Evolutionary conservation across 331 rosid genomes (phyloP).

Genomic region (Pyrus hybrid): DNA sequence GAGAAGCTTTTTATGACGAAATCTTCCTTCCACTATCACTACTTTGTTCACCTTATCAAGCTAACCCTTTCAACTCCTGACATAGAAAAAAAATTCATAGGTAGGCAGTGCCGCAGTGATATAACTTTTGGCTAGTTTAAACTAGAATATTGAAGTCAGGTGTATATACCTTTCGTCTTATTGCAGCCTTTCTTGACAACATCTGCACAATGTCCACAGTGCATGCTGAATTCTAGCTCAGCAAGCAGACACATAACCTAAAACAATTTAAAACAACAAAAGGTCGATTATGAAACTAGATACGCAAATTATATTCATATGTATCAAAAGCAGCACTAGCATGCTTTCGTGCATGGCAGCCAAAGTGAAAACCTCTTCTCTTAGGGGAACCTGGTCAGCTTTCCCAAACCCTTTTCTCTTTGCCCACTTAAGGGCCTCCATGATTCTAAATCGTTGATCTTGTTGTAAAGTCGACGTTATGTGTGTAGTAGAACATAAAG

Average conservation of each 20-base stretch:
- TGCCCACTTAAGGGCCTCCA: not conserved
- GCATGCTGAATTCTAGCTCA: not conserved
- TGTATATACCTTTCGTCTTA: not conserved
- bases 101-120: not conserved
- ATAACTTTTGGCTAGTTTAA: not conserved
- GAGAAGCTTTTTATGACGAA: not conserved
- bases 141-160: not conserved
- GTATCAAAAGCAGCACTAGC: not conserved
- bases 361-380: not conserved
- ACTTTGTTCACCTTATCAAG: conserved; percentile 8
- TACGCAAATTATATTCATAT: not conserved
- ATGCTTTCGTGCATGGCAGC: not conserved
- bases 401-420: not conserved
- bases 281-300: not conserved
- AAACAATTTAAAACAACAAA: not conserved
- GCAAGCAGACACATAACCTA: not conserved
- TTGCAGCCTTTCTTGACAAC: not conserved
- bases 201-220: not conserved
- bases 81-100: not conserved
- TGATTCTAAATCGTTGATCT: not conserved
- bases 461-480: too few species aligned
- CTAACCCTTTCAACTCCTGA: conserved; percentile 22
- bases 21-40: conserved; percentile 18
- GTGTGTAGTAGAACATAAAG: too few species aligned
- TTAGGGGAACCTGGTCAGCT: not conserved